Percentiles rank a stretch among this genome's conserved stretches.
phyloP scores from a whole-genome alignment of 2,329 filamentous ascomycete species.

The Apiospora arundinis region DNA sequence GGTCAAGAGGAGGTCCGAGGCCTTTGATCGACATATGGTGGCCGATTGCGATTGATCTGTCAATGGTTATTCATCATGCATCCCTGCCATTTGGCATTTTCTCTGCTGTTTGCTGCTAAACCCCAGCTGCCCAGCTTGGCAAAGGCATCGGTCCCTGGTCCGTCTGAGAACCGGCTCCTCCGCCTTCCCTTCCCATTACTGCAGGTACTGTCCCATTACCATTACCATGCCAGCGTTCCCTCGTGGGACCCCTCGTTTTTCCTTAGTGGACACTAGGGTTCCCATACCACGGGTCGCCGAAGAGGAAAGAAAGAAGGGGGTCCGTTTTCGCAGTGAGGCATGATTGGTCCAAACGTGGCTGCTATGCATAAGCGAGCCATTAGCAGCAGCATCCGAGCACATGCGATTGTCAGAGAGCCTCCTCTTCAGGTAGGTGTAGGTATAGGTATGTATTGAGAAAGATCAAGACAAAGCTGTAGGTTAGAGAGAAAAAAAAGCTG shows the following conservation, averaged over 20 bases:
- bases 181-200: neutral
- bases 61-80: neutral
- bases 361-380: neutral
- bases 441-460: no score
- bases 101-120: neutral
- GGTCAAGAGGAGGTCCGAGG: neutral
- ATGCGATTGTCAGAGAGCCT: neutral
- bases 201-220: neutral
- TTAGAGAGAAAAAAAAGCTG: no score
- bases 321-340: neutral
- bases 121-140: slow-evolving; percentile 3
- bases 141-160: neutral
- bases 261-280: neutral
- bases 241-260: neutral
- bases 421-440: no score
- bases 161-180: neutral
- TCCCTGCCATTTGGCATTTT: neutral
- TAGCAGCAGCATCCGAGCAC: neutral
- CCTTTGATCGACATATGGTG: neutral
- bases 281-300: neutral
- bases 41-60: neutral
- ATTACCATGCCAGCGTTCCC: neutral
- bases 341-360: neutral
- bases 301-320: neutral
- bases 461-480: no score